Evolutionary conservation across 2,329 filamentous ascomycete genomes (phyloP).

Genomic region (Colletotrichum tropicicola): DNA sequence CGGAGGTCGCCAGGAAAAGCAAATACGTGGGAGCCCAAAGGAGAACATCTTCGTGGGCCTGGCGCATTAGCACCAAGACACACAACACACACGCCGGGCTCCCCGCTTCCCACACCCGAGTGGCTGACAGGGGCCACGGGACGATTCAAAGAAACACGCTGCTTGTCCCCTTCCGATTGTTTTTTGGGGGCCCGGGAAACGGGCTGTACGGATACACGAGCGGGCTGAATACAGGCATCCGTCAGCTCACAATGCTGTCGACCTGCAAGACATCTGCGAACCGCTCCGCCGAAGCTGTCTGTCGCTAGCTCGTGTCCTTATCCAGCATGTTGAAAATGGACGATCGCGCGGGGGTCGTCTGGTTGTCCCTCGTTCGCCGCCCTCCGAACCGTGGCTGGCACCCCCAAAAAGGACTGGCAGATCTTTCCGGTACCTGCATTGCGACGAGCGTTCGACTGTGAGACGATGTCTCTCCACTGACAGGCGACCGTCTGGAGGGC

Average conservation of each 20-base stretch:
- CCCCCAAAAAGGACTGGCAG: background rate
- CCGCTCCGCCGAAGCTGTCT: background rate
- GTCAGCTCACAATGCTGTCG: background rate
- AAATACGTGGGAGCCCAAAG: slow-evolving; percentile 1
- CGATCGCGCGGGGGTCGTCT: background rate
- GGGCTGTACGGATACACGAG: background rate
- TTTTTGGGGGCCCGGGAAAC: background rate
- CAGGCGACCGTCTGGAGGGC: background rate
- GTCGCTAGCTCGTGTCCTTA: background rate
- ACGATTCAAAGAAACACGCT: slow-evolving; percentile 3
- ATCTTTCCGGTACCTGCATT: slow-evolving; percentile 16
- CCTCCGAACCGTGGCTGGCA: background rate
- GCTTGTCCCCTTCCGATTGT: background rate
- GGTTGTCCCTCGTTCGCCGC: background rate
- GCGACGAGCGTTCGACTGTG: slow-evolving; percentile 14
- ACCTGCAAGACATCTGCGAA: background rate
- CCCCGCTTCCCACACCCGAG: background rate
- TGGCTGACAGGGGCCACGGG: slow-evolving; percentile 15
- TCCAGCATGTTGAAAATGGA: background rate
- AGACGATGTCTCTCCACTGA: slow-evolving; percentile 19
- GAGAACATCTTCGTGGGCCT: background rate
- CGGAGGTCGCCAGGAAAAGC: slow-evolving; percentile 1
- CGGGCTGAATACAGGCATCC: background rate
- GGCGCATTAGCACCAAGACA: background rate
- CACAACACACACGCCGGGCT: background rate